phyloP scores from a whole-genome alignment of 345 rosid genomes.

The Citrus hindsii region DNA sequence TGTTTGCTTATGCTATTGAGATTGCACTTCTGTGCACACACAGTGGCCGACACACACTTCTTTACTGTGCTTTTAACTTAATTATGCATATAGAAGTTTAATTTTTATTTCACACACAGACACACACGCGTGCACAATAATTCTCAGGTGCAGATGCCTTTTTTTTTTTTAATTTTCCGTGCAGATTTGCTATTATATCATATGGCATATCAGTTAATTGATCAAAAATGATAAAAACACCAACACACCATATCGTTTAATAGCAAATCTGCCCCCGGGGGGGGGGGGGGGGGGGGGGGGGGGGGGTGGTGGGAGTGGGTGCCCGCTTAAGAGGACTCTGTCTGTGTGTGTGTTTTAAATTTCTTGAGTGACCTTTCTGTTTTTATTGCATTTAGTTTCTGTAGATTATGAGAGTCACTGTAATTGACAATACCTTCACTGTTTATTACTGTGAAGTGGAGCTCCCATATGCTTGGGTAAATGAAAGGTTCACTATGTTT shows the following conservation, averaged over 20 bases:
- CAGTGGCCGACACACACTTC: neutral
- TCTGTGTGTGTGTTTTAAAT: no score
- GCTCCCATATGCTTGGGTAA: neutral
- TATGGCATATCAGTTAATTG: no score
- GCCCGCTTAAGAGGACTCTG: no score
- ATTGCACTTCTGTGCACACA: neutral
- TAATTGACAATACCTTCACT: neutral
- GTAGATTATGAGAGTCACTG: neutral
- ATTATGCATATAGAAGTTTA: neutral
- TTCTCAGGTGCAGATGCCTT: no score
- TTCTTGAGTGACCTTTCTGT: constrained; percentile 2
- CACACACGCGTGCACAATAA: no score
- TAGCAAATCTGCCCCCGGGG: no score
- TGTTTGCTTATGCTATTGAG: neutral
- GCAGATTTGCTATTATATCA: no score
- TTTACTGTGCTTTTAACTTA: neutral
- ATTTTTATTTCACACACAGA: neutral
- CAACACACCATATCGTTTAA: no score
- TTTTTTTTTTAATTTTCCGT: no score
- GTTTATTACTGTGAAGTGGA: neutral
- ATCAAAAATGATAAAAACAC: no score
- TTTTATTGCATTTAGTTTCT: neutral
- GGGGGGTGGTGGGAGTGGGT: no score
- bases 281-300: no score
- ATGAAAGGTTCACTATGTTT: neutral